Base-by-base conservation (phyloP, 2,329 filamentous ascomycete species). In the Drechslerella dactyloides region DNA sequence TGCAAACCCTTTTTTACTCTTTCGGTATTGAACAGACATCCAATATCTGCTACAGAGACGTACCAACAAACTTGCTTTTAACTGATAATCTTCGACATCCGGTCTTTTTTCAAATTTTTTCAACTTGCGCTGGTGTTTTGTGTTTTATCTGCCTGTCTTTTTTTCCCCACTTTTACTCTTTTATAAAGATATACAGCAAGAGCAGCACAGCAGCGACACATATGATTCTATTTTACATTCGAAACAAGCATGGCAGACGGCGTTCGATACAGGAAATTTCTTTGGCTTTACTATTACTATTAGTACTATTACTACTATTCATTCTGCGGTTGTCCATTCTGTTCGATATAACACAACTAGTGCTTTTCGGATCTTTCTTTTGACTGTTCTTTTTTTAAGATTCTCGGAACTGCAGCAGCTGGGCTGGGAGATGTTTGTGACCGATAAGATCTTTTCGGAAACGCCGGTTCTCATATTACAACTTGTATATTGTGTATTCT, bases 211-310 rank as follows among this genome's bases (percentile, higher is more conserved):
- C 48, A n/a, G 59, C 58, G 54, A 58, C 55, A 50, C 54, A 56
- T 30, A 50, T 52, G n/a, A 62, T 69, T 33, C 27, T 40, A 58
- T 53, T 46, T 66, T 64, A 50, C 46, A 40, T 52, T 44, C 56
- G 33, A 40, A 55, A 35, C 51, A 61, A 52, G 66, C 65, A 73
- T 70, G 59, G 61, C 66, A 74, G 58, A 35, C 56, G 64, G 74
- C 50, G 59, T 74, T 52, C 8, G 52, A 64, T 68, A 69, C 62
- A 63, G 56, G 68, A 46, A 55, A 64, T 62, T 59, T 58, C 46
- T 59, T 56, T 44, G 51, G 55, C 23, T 44, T 46, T 61, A 11
- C 65, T 61, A 70, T 69, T 69, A 63, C 60, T 50, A 15, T 24
- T 65, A 48, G 40, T 50, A 57, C 59, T 74, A 35, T 62, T 62